Conservation (phyloP, 2,329 filamentous ascomycete species). For the Lizonia empirigonia region DNA sequence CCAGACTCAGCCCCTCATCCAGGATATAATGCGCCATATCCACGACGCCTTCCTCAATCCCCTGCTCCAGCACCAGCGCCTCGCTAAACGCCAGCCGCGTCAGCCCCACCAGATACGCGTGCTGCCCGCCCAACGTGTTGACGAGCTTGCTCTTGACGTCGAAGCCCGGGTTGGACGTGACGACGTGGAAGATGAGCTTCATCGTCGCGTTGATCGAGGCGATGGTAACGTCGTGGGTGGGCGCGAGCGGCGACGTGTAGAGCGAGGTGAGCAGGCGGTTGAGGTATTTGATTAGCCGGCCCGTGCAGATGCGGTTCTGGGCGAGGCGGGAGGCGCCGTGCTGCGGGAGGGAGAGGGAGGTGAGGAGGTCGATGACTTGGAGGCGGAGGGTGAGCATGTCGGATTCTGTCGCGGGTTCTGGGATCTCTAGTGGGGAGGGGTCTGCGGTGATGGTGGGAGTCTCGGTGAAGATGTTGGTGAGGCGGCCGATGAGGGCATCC, state of each 20-base stretch:
- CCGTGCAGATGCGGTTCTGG: slow-evolving; percentile 70
- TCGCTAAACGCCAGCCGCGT: slow-evolving; percentile 87
- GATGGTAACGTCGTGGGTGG: slow-evolving; percentile 50
- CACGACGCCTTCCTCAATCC: slow-evolving; percentile 76
- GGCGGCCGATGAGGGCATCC: slow-evolving; percentile 62
- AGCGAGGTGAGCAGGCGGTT: slow-evolving; percentile 72
- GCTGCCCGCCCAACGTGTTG: slow-evolving; percentile 71
- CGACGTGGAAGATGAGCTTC: slow-evolving; percentile 65
- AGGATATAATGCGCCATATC: slow-evolving; percentile 83
- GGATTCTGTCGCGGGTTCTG: slow-evolving; percentile 18
- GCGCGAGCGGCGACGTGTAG: slow-evolving; percentile 51
- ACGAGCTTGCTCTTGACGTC: slow-evolving; percentile 74
- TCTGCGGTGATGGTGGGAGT: slow-evolving; percentile 43
- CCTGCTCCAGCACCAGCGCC: slow-evolving; percentile 75
- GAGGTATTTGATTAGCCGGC: slow-evolving; percentile 74
- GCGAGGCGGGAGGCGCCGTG: slow-evolving; percentile 71
- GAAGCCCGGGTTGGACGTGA: slow-evolving; percentile 65
- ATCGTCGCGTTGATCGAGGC: slow-evolving; percentile 64
- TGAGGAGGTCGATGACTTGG: slow-evolving; percentile 53
- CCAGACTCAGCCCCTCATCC: slow-evolving; percentile 79
- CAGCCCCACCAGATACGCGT: slow-evolving; percentile 81
- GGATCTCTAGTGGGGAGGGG: background rate
- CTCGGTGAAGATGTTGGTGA: slow-evolving; percentile 68
- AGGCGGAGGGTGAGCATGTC: slow-evolving; percentile 55
- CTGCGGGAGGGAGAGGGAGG: slow-evolving; percentile 63